phyloP scores from a whole-genome alignment of 208 protist genomes.

The Crithidia mellificae region DNA sequence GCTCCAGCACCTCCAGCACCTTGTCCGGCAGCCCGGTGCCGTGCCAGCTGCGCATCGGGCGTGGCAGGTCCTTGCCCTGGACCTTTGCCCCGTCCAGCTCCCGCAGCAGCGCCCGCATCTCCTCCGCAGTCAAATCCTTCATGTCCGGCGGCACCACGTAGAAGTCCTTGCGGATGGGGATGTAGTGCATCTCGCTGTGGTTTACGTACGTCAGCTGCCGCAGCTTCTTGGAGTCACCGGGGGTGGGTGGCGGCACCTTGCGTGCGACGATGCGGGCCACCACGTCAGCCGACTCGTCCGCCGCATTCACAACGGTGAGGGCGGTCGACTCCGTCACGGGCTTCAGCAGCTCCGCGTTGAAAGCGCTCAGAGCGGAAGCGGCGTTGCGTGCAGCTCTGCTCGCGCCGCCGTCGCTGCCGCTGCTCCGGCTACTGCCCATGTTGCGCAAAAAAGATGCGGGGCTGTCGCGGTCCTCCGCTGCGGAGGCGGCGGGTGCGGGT shows the following conservation, averaged over 20 bases:
- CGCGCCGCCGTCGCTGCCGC: background rate
- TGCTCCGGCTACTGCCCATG: no score
- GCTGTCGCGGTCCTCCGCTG: background rate
- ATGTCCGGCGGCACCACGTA: conserved; percentile 81
- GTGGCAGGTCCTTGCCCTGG: conserved; percentile 38
- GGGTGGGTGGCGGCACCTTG: conserved; percentile 59
- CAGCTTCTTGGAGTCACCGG: conserved; percentile 67
- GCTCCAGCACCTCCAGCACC: conserved; percentile 62
- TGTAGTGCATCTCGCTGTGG: conserved; percentile 63
- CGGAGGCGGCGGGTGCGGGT: background rate
- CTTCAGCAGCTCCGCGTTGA: conserved; percentile 55
- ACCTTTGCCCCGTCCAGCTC: conserved; percentile 87
- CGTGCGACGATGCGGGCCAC: conserved; percentile 38
- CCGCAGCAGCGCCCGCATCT: conserved; percentile 61
- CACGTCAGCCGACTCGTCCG: conserved; percentile 70
- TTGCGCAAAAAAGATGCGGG: conserved; percentile 14
- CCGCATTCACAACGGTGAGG: conserved; percentile 72
- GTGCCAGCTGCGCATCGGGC: conserved; percentile 82
- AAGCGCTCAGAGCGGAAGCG: conserved; percentile 33
- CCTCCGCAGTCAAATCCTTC: conserved; percentile 48
- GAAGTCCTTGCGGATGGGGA: conserved; percentile 78
- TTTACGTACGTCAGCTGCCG: conserved; percentile 75
- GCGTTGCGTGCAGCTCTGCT: conserved; percentile 6
- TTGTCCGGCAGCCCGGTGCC: conserved; percentile 75
- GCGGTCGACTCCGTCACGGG: conserved; percentile 60